These are phyloP conservation scores for Populus deltoides DNA, from an alignment of 345 rosid genomes.

Conservation along the genomic window DNA sequence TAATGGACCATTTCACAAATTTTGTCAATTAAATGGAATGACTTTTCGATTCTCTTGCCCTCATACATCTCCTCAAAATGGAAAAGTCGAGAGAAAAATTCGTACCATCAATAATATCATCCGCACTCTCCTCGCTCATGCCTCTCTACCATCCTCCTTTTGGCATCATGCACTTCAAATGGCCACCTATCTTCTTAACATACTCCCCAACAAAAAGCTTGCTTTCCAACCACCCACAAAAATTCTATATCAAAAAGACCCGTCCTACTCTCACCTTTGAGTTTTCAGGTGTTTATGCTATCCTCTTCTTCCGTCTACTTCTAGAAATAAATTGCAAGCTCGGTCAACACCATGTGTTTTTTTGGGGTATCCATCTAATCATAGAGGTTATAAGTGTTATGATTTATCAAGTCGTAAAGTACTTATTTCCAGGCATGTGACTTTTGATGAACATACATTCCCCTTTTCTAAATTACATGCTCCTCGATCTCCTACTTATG, in stretches of 20 bases:
- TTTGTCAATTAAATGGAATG: not conserved
- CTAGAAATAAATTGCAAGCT: slow-evolving; percentile 1
- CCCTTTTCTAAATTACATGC: not conserved
- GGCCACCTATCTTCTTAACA: not conserved
- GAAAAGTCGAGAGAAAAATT: slow-evolving; percentile 1
- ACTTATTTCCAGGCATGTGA: not conserved
- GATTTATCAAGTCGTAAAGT: not conserved
- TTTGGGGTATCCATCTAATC: not conserved
- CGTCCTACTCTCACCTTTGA: not conserved
- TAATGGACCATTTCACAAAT: not conserved
- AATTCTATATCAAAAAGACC: not conserved
- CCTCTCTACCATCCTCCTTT: not conserved
- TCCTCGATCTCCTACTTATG: not conserved
- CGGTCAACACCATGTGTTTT: not conserved
- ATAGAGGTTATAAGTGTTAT: slow-evolving; percentile 7
- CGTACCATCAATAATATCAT: not conserved
- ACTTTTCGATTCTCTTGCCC: not conserved
- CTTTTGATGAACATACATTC: not conserved
- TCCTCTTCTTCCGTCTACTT: not conserved
- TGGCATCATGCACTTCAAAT: not conserved
- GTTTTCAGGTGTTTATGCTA: not conserved
- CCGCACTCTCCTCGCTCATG: not conserved
- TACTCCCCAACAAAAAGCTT: not conserved
- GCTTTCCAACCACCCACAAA: not conserved
- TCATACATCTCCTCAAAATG: slow-evolving; percentile 8